phyloP scores from a whole-genome alignment of 1,284 basidiomycete genomes.

The Mycena citricolor region DNA sequence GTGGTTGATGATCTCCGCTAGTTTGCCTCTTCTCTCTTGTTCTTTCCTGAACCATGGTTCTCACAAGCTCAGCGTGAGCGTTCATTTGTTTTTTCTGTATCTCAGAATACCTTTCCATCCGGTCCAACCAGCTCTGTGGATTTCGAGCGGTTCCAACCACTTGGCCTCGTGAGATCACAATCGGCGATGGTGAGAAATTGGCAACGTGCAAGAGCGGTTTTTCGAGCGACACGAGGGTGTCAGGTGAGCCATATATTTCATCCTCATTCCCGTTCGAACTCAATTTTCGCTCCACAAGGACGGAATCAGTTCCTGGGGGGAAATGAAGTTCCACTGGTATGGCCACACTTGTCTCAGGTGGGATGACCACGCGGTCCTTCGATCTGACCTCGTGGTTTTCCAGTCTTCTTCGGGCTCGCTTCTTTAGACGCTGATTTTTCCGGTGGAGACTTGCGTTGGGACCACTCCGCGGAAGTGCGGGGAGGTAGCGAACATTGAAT shows the following conservation, averaged over 20 bases:
- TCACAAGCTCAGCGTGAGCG: not conserved
- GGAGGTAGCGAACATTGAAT: constrained; percentile 16
- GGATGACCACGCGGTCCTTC: constrained; percentile 11
- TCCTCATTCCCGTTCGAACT: constrained; percentile 11
- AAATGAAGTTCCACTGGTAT: constrained; percentile 7
- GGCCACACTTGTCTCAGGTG: constrained; percentile 16
- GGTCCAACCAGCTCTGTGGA: constrained; percentile 1
- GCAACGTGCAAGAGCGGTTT: constrained; percentile 23
- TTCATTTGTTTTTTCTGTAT: not conserved
- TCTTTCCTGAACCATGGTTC: not conserved
- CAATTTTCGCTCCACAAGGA: constrained; percentile 8
- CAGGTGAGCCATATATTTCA: constrained; percentile 23
- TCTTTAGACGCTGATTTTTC: constrained; percentile 6
- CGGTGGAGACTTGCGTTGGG: not conserved
- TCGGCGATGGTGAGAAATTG: constrained; percentile 24
- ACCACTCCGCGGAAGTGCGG: not conserved
- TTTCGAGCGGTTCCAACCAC: constrained; percentile 12
- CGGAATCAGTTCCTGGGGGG: not conserved
- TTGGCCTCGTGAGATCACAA: constrained; percentile 22
- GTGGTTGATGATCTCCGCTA: too few species aligned
- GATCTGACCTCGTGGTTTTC: constrained; percentile 2
- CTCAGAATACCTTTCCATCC: not conserved
- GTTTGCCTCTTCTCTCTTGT: not conserved
- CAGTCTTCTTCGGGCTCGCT: not conserved
- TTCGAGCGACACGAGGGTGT: constrained; percentile 21